Conservation (phyloP, 208 protist genomes). For the Wallacemonas sp. region DNA sequence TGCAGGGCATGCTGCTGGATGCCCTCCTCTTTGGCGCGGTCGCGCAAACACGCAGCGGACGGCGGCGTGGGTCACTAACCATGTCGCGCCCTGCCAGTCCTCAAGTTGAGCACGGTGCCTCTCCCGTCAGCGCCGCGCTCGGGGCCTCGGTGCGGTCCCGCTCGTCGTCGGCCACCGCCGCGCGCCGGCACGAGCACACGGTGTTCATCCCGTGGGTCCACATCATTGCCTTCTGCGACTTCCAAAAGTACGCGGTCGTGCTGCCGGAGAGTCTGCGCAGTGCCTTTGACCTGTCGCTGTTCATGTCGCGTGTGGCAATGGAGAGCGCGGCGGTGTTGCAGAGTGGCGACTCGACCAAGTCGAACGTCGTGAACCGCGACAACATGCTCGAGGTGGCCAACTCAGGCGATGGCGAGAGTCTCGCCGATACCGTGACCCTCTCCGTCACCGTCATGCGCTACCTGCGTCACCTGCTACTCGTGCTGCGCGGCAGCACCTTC, state of each 20-base stretch:
- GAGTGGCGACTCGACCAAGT: conserved; percentile 40
- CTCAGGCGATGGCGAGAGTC: conserved; percentile 37
- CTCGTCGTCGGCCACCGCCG: not conserved
- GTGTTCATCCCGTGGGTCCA: conserved; percentile 45
- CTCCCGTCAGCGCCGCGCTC: too few relatives aligned
- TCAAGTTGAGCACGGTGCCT: too few relatives aligned
- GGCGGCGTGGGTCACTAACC: not conserved
- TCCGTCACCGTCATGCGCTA: conserved; percentile 61
- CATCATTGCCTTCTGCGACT: conserved; percentile 80
- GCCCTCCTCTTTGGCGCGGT: conserved; percentile 57
- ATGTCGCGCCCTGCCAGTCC: too few relatives aligned
- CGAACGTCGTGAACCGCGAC: conserved; percentile 77
- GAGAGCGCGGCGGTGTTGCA: conserved; percentile 84
- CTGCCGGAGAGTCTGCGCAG: conserved; percentile 69
- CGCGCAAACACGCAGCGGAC: conserved; percentile 29
- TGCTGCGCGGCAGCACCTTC: conserved; percentile 60
- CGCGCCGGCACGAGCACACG: conserved; percentile 13
- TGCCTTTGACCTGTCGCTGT: conserved; percentile 82
- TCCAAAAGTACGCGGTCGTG: conserved; percentile 41
- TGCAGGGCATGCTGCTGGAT: conserved; percentile 71
- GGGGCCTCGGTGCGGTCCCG: not conserved
- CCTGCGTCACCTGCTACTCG: conserved; percentile 76
- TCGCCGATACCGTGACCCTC: conserved; percentile 73
- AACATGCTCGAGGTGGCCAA: conserved; percentile 76
- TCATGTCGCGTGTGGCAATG: conserved; percentile 75